Conservation (phyloP, 2,329 filamentous ascomycete genomes). For the Beauveria pseudobassiana region DNA sequence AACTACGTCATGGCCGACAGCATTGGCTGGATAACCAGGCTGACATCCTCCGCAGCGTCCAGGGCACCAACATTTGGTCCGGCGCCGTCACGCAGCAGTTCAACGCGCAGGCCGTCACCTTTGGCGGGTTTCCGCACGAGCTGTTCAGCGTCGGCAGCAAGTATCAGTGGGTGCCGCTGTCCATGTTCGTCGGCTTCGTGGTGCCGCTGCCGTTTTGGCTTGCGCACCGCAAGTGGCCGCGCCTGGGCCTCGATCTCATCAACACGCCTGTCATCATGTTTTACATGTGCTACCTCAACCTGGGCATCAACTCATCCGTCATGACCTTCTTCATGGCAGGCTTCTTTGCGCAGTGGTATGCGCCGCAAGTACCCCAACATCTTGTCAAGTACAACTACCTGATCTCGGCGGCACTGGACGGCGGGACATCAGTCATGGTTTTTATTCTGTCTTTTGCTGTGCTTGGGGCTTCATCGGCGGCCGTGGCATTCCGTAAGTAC, state of each 20-base stretch:
- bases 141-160: conserved; percentile 14
- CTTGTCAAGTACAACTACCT: conserved; percentile 22
- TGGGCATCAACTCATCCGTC: conserved; percentile 31
- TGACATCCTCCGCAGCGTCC: conserved; percentile 29
- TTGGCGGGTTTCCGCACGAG: conserved; percentile 20
- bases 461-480: conserved; percentile 10
- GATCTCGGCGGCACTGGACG: conserved; percentile 16
- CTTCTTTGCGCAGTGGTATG: conserved; percentile 24
- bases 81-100: conserved; percentile 36
- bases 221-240: conserved; percentile 20
- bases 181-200: conserved; percentile 21
- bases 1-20: conserved; percentile 39
- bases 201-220: conserved; percentile 35
- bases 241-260: conserved; percentile 23
- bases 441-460: conserved; percentile 17
- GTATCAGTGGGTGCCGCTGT: conserved; percentile 13
- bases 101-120: conserved; percentile 29
- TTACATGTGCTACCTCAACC: conserved; percentile 33
- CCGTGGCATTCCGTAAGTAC: conserved; percentile 8
- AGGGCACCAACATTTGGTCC: conserved; percentile 38
- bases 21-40: conserved; percentile 37
- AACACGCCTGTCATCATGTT: conserved; percentile 35
- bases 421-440: conserved; percentile 17
- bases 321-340: conserved; percentile 26
- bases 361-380: conserved; percentile 17